phyloP scores from a whole-genome alignment of 2,329 filamentous ascomycete genomes.

The Aspergillus texensis region DNA sequence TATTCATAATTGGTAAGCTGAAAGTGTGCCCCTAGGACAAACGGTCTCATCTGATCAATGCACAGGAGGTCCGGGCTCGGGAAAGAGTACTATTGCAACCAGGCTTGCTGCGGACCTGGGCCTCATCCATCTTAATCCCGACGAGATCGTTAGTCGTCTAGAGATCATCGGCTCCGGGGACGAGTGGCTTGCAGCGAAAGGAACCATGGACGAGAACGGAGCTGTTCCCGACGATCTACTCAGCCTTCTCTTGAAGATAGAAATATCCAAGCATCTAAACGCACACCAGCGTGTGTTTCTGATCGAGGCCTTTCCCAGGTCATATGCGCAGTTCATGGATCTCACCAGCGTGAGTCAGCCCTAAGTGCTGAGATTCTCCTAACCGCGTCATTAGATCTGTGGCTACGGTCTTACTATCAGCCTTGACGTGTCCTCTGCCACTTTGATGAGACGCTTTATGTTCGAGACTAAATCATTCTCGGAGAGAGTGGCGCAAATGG shows the following conservation, averaged over 20 bases:
- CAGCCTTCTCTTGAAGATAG: not conserved
- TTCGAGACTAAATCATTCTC: not conserved
- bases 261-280: slow-evolving; percentile 1
- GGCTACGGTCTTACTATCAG: not conserved
- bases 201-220: not conserved
- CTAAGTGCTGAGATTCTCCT: not conserved
- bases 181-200: not conserved
- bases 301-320: slow-evolving; percentile 4
- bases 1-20: not conserved
- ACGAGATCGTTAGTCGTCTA: not conserved
- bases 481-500: not conserved
- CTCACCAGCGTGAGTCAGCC: not conserved
- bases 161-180: not conserved
- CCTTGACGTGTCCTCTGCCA: slow-evolving; percentile 1
- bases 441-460: not conserved
- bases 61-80: slow-evolving; percentile 2
- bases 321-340: not conserved
- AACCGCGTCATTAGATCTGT: slow-evolving; percentile 1
- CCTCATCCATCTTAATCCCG: not conserved
- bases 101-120: not conserved
- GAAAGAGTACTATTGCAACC: slow-evolving; percentile 7
- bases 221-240: not conserved
- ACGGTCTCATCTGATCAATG: not conserved
- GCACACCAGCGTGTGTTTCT: not conserved
- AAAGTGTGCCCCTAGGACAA: too few species aligned